Conservation (phyloP, 2,329 filamentous ascomycete species). For the Fonsecaea pugnacius region DNA sequence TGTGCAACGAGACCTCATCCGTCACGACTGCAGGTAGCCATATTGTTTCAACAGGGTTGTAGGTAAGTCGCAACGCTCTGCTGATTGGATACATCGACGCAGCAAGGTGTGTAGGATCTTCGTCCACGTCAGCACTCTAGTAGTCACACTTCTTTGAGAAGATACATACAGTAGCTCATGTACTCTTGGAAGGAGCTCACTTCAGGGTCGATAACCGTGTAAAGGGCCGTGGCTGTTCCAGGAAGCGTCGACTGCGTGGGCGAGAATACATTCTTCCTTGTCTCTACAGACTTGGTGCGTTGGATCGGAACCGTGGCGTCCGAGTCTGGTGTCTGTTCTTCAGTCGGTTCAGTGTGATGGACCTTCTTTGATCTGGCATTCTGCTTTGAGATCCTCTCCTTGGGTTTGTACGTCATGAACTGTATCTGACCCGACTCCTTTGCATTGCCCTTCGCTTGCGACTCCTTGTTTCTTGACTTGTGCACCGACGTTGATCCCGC, state of each 20-base stretch:
- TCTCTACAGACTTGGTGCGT: background rate
- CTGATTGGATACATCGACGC: constrained; percentile 26
- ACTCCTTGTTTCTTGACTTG: background rate
- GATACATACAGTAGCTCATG: constrained; percentile 25
- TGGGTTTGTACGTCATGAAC: constrained; percentile 26
- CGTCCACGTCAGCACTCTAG: background rate
- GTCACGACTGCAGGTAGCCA: constrained; percentile 30
- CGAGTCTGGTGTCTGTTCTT: background rate
- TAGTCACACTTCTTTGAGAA: background rate
- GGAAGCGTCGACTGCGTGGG: background rate
- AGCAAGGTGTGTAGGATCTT: constrained; percentile 29
- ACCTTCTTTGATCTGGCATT: background rate
- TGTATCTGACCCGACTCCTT: constrained; percentile 2
- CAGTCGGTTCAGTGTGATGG: no score
- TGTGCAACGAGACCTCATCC: constrained; percentile 30
- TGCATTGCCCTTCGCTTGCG: background rate
- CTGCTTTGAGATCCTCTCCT: background rate
- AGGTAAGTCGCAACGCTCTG: constrained; percentile 19
- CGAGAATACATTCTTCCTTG: background rate
- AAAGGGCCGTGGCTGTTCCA: constrained; percentile 23
- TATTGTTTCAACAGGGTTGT: constrained; percentile 25
- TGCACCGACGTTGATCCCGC: background rate
- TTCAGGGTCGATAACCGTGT: constrained; percentile 31
- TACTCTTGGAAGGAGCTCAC: constrained; percentile 25
- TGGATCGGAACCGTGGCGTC: no score